Base-by-base conservation (phyloP, 352 stramenopile genomes). In the Phytophthora multivora region DNA sequence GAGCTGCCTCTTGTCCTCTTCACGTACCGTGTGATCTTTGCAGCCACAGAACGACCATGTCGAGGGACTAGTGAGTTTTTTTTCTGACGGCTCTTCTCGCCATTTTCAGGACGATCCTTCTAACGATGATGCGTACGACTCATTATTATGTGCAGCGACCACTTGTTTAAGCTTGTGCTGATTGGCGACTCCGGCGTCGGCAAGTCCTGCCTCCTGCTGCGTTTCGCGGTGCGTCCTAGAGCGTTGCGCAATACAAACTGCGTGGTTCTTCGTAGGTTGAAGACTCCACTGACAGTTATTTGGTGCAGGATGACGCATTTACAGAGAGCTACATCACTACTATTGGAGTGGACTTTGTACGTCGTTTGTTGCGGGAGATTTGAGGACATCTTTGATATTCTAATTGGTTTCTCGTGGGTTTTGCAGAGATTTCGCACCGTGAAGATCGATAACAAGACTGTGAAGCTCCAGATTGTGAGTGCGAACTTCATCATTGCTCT, bases 391-490 rank as follows among this genome's bases (percentile, higher is more conserved):
- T n/a, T 36, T 45, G 26, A 49, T 55, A 25, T 63, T 39, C 57
- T 21, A 21, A 39, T 9, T 35, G 4, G 12, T 19, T 64, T 47
- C 2, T 23, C 7, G 18, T 63, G 33, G 18, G 19, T 62, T 41
- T 2, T 87, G 30, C 53, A 95, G 86, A 77, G 82, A 48, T 99
- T 99, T 71, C 90, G 96, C 59, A 99, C 96, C 8, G 93, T 99
- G 19, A 98, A 99, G 77, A 97, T 99, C 60, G 96, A 99, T 62
- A 98, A 98, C 70, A 99, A 99, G 80, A 99, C 95, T 16, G 92
- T 99, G 43, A 99, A 99, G 69, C 80, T 99, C 31, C 96, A 99
- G 80, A 99, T 99, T 83, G 95, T 97, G 65, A 72, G 96, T 68
- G 28, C 4, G 2, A 10, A 8, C 19, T 12, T 10, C 10, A 8